phyloP scores from a whole-genome alignment of 225 moss, liverwort and hornwort genomes.

The Neckera pumila region DNA sequence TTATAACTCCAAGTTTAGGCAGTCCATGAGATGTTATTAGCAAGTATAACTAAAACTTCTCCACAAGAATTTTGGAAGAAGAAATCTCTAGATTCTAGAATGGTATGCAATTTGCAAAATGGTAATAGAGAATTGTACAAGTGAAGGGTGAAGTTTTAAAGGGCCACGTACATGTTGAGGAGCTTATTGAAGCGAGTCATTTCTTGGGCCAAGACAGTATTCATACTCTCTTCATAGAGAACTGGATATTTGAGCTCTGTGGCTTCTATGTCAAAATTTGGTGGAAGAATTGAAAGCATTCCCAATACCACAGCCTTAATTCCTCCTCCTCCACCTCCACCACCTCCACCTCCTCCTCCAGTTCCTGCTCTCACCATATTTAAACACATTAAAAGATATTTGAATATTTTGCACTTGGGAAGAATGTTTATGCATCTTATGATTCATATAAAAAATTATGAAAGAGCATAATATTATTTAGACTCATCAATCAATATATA shows the following conservation, averaged over 20 bases:
- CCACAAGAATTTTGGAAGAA: neutral
- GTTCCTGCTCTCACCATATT: neutral
- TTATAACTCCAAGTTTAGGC: neutral
- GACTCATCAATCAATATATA: no score
- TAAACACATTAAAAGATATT: neutral
- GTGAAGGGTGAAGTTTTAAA: neutral
- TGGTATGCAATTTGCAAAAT: neutral
- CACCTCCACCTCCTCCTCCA: constrained; percentile 26
- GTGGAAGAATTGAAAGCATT: constrained; percentile 52
- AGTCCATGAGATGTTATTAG: no score
- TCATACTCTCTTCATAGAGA: constrained; percentile 92
- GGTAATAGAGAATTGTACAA: neutral
- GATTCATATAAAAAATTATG: neutral
- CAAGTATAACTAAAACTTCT: neutral
- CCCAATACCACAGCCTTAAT: constrained; percentile 45
- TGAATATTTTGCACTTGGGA: neutral
- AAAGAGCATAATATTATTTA: neutral
- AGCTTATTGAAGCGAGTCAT: constrained; percentile 96
- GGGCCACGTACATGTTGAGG: constrained; percentile 26
- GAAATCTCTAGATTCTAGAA: neutral
- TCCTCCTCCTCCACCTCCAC: constrained; percentile 33
- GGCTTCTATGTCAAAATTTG: constrained; percentile 80
- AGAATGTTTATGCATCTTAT: no score
- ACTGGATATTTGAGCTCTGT: constrained; percentile 80
- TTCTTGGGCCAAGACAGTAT: constrained; percentile 84